Evolutionary conservation across 2,329 filamentous ascomycete species (phyloP).

Genomic region (Aspergillus thermomutatus): DNA sequence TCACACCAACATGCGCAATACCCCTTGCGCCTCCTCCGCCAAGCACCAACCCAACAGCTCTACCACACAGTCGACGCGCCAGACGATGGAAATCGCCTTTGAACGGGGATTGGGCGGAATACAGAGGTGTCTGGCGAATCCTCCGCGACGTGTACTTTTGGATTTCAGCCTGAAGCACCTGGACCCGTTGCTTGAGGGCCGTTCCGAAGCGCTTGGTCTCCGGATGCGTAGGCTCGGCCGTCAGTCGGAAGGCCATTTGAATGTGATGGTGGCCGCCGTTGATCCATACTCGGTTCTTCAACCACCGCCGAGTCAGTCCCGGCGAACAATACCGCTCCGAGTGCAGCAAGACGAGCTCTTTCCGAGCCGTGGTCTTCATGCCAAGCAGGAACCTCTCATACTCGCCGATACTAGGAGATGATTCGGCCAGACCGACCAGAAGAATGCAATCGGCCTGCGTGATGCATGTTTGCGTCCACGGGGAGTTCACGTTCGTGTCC

Average conservation of each 20-base stretch:
- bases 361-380: conserved; percentile 94
- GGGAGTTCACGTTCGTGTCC: conserved; percentile 93
- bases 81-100: conserved; percentile 97
- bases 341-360: conserved; percentile 86
- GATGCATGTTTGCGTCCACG: conserved; percentile 98
- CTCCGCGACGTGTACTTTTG: conserved; percentile 96
- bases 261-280: conserved; percentile 97
- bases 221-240: conserved; percentile 71
- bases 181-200: conserved; percentile 85
- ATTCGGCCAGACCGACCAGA: conserved; percentile 85
- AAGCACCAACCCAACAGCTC: conserved; percentile 89
- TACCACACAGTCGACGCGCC: conserved; percentile 84
- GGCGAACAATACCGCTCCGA: conserved; percentile 81
- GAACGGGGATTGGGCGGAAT: conserved; percentile 85
- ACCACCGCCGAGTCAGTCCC: conserved; percentile 82
- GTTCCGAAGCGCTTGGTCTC: conserved; percentile 76
- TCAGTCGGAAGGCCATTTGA: conserved; percentile 84
- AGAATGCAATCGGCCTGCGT: conserved; percentile 95
- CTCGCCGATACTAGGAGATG: conserved; percentile 85
- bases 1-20: conserved; percentile 89
- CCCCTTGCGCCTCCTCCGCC: conserved; percentile 91
- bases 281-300: conserved; percentile 93
- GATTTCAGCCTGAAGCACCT: conserved; percentile 93
- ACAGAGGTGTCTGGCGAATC: conserved; percentile 82
- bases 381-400: conserved; percentile 95